phyloP scores from a whole-genome alignment of 2,329 filamentous ascomycete genomes.

The Fusarium camptoceras region DNA sequence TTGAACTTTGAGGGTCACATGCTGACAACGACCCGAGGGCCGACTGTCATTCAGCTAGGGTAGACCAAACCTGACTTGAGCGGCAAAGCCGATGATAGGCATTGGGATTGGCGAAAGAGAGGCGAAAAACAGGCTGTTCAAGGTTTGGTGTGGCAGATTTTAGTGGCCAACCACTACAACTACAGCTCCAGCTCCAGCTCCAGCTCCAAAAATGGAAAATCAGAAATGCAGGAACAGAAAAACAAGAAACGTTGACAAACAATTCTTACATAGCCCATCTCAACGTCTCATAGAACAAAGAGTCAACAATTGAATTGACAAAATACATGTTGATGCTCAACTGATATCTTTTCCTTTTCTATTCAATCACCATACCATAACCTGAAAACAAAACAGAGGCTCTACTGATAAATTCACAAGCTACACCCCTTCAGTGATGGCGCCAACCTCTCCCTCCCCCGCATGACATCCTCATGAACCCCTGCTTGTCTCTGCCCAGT shows the following conservation, averaged over 20 bases:
- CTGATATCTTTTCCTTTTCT: background rate
- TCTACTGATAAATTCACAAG: background rate
- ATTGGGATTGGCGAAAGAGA: background rate
- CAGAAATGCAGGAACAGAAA: slow-evolving; percentile 34
- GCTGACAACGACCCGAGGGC: slow-evolving; percentile 23
- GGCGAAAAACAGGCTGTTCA: slow-evolving; percentile 14
- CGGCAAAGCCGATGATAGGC: slow-evolving; percentile 15
- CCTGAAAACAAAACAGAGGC: background rate
- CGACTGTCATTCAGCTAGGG: slow-evolving; percentile 7
- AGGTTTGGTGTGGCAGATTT: slow-evolving; percentile 2
- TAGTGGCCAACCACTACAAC: slow-evolving; percentile 15
- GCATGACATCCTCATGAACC: slow-evolving; percentile 18
- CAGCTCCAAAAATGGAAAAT: slow-evolving; percentile 1
- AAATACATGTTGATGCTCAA: background rate
- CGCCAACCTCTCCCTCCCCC: slow-evolving; percentile 40
- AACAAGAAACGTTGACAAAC: background rate
- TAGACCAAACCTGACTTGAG: slow-evolving; percentile 24
- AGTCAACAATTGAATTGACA: background rate
- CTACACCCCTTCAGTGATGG: slow-evolving; percentile 11
- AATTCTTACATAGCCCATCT: too few species aligned
- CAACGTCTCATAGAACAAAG: too few species aligned
- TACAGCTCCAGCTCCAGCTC: slow-evolving; percentile 1
- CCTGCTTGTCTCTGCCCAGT: background rate
- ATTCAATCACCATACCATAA: background rate
- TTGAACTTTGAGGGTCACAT: slow-evolving; percentile 15